A percentile compares a stretch with the other conserved stretches of the same genome.
phyloP scores from a whole-genome alignment of 192 early-diverging fungal species.

The Gryganskiella cystojenkinii region DNA sequence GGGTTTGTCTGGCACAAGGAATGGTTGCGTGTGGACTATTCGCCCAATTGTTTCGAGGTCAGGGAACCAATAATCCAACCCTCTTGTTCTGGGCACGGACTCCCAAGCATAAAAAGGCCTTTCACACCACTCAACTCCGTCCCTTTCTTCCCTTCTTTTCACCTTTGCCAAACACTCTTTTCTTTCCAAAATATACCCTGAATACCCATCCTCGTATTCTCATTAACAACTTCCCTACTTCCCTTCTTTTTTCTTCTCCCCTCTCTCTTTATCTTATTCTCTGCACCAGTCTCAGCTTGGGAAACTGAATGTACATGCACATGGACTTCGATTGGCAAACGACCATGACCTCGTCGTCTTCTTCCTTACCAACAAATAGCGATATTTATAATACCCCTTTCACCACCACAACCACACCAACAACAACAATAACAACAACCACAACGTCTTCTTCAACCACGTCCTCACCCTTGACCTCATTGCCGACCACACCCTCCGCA shows the following conservation, averaged over 20 bases:
- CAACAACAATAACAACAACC: not conserved
- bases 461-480: too few species aligned
- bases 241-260: slow-evolving; percentile 1
- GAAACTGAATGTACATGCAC: not conserved
- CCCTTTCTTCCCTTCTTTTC: too few species aligned
- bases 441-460: not conserved
- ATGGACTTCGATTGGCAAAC: slow-evolving; percentile 1
- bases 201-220: not conserved
- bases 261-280: not conserved
- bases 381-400: not conserved
- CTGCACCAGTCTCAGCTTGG: not conserved
- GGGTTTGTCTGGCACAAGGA: too few species aligned
- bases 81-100: too few species aligned
- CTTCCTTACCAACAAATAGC: not conserved
- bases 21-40: too few species aligned
- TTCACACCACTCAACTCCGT: too few species aligned
- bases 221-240: not conserved
- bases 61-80: too few species aligned
- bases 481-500: too few species aligned
- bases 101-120: too few species aligned
- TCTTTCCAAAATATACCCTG: not conserved
- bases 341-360: not conserved
- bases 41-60: too few species aligned
- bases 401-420: not conserved
- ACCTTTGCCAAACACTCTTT: too few species aligned